Evolutionary conservation across 768 basidiomycete species (phyloP), one percentile per base, ranked within the genome.

Genomic region (Collybiopsis confluens): DNA sequence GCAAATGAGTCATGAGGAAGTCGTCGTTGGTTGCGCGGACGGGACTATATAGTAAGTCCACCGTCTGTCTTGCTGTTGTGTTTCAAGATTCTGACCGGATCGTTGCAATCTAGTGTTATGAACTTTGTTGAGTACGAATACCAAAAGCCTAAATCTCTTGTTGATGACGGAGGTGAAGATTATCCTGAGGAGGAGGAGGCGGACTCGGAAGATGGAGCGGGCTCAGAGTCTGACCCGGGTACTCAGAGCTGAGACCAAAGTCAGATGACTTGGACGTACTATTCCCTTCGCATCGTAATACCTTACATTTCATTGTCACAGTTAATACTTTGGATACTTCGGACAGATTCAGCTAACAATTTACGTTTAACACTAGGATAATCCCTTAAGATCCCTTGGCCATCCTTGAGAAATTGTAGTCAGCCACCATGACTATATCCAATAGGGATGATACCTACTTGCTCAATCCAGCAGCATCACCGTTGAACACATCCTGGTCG

Each of bases 11-110:
- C 88, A 92, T 59, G 92, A 94, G 63, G 90, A 93, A 64, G 87
- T 94, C 1, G 91, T 93, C 16, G 89, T 94, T 26, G 91, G 91
- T 0, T 93, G 91, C 73, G 90, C 90, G 24, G 91, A 93, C 67
- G 91, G 91, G 13, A 91, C 89, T 2, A 93, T 93, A 60, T 93
- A 93, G 90, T 93, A 58, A 71, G 90, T 35, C 24, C 20, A 27
- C 20, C 47, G 27, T 20, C 37, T 49, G 16, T 42, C 6, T 27
- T 33, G 26, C 16, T 43, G 1, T 43, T 57, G 13, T 16, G 40
- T 28, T 37, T 52, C n/a, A n/a, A n/a, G n/a, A n/a, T 52, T 52
- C 33, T 40, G 30, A 44, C 6, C 23, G 58, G 41, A 8, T 26
- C n/a, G n/a, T 28, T 40, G 35, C 37, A 30, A 5, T 1, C n/a